Percentiles rank a stretch among this genome's conserved stretches.
Conservation (phyloP, 768 basidiomycete species). For the Suillus sp. region DNA sequence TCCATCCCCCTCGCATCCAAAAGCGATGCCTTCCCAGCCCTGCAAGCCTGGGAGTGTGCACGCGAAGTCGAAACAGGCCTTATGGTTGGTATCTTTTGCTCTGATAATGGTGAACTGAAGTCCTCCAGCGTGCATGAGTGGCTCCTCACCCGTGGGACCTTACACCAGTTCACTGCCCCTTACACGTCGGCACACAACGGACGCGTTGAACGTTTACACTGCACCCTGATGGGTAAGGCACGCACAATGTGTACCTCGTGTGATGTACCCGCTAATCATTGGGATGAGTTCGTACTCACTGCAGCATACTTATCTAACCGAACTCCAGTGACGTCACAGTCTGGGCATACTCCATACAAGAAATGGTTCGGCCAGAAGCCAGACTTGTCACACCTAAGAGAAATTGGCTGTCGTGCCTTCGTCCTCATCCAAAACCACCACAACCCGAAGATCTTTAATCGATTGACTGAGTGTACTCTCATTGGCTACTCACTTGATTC, state of each 20-base stretch:
- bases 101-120: conserved; percentile 31
- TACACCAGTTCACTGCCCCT: conserved; percentile 27
- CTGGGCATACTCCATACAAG: conserved; percentile 23
- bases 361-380: conserved; percentile 22
- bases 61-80: conserved; percentile 25
- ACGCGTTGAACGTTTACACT: conserved; percentile 38
- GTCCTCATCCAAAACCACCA: conserved; percentile 24
- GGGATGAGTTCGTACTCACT: conserved; percentile 39
- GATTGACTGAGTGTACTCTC: conserved; percentile 7
- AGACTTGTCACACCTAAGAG: conserved; percentile 30
- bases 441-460: conserved; percentile 28
- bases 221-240: conserved; percentile 35
- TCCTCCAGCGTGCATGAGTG: conserved; percentile 14
- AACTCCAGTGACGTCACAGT: conserved; percentile 24
- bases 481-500: conserved; percentile 17
- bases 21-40: conserved; percentile 21
- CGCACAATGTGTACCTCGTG: conserved; percentile 32
- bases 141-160: conserved; percentile 17
- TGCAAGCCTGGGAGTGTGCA: conserved; percentile 33
- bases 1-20: conserved; percentile 32
- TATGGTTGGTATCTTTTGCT: conserved; percentile 19
- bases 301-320: conserved; percentile 29
- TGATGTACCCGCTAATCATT: conserved; percentile 29
- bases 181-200: conserved; percentile 43
- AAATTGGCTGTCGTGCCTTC: conserved; percentile 34